Evolutionary conservation across 805 yeast genomes (phyloP).

Genomic region (Cyberlindnera nakhonratchasimensis): DNA sequence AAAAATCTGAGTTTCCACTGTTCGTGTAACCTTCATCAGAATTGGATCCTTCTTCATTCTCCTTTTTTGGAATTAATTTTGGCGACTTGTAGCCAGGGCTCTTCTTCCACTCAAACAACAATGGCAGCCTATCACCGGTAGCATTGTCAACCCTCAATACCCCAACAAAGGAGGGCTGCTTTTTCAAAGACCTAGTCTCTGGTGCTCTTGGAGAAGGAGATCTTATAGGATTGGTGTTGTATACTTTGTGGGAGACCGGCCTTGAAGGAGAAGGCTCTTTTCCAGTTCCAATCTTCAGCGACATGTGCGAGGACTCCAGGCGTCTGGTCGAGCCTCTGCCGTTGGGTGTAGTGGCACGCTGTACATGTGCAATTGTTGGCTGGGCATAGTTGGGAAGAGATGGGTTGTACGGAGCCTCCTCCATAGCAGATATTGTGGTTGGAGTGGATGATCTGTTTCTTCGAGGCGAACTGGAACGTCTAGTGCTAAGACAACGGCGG

Average conservation of each 20-base stretch:
- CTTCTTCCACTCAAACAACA: conserved; percentile 6
- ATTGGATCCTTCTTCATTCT: no score
- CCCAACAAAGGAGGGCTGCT: conserved; percentile 10
- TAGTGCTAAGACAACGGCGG: conserved; percentile 3
- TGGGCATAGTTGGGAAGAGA: conserved; percentile 12
- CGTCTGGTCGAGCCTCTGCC: conserved; percentile 1
- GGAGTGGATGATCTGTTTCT: no score
- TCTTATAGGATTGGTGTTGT: not conserved
- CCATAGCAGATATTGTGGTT: not conserved
- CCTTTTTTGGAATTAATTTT: conserved; percentile 14
- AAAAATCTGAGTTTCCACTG: not conserved
- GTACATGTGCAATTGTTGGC: conserved; percentile 6
- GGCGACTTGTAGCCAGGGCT: conserved; percentile 18
- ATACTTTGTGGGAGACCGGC: conserved; percentile 6
- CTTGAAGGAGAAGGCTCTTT: conserved; percentile 2
- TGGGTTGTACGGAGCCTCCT: conserved; percentile 4
- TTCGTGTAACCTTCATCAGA: no score
- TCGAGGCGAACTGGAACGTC: not conserved
- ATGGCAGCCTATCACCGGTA: not conserved
- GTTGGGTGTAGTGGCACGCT: not conserved
- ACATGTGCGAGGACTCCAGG: not conserved
- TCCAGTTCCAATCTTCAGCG: conserved; percentile 11
- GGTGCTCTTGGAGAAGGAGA: not conserved
- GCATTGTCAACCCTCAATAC: conserved; percentile 5
- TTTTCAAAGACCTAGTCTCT: no score